Evolutionary conservation across 2,329 filamentous ascomycete genomes (phyloP).

Genomic region (Domatiomyces catenatus): DNA sequence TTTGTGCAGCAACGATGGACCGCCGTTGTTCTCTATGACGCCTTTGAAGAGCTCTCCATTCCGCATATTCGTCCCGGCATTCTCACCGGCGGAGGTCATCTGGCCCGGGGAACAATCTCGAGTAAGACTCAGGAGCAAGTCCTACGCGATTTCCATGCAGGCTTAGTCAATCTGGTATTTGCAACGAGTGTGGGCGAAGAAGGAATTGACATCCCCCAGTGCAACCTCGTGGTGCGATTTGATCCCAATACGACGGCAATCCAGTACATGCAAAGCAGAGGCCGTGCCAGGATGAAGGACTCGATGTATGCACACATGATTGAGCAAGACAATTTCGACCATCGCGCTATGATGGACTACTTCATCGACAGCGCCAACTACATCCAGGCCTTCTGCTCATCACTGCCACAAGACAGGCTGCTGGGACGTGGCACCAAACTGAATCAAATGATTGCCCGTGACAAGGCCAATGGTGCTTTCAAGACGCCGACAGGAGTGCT

Average conservation of each 20-base stretch:
- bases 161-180: constrained; percentile 45
- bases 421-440: constrained; percentile 46
- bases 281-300: constrained; percentile 60
- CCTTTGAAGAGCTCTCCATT: constrained; percentile 47
- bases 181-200: constrained; percentile 52
- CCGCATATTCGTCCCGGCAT: constrained; percentile 44
- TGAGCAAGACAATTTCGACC: constrained; percentile 51
- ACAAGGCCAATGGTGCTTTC: constrained; percentile 18
- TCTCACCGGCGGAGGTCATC: constrained; percentile 46
- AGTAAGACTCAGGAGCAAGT: constrained; percentile 60
- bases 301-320: constrained; percentile 79
- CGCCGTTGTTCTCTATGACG: constrained; percentile 53
- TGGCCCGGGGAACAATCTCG: constrained; percentile 47
- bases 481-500: constrained; percentile 9
- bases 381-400: constrained; percentile 53
- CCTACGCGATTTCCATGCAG: constrained; percentile 48
- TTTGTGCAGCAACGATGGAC: constrained; percentile 72
- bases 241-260: constrained; percentile 83
- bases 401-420: constrained; percentile 58
- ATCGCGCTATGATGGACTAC: constrained; percentile 45
- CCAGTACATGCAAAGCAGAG: constrained; percentile 85
- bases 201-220: constrained; percentile 50
- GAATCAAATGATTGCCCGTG: constrained; percentile 40
- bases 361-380: constrained; percentile 43
- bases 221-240: constrained; percentile 55